These are phyloP conservation scores for Pseudopyricularia javanii DNA, from an alignment of 2,329 filamentous ascomycete genomes.

Conservation along the genomic window DNA sequence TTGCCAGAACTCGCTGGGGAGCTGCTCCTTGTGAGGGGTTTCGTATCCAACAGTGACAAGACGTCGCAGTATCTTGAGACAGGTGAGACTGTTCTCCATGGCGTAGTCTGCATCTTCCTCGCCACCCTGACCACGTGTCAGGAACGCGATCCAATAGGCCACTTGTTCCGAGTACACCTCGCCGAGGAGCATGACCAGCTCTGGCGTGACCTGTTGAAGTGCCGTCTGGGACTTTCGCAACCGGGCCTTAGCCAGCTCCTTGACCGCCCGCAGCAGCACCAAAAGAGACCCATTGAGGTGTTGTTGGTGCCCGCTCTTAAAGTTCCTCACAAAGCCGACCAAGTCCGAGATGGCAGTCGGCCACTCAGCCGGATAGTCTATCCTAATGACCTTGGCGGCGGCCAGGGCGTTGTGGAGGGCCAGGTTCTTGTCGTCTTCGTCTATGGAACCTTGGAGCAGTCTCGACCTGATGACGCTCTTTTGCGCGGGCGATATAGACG, in stretches of 20 bases:
- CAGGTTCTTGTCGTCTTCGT: slow-evolving; percentile 63
- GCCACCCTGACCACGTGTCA: slow-evolving; percentile 44
- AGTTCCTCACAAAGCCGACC: slow-evolving; percentile 50
- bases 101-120: slow-evolving; percentile 46
- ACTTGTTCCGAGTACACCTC: slow-evolving; percentile 69
- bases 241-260: slow-evolving; percentile 75
- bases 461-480: slow-evolving; percentile 65
- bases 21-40: slow-evolving; percentile 63
- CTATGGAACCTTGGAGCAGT: slow-evolving; percentile 63
- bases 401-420: slow-evolving; percentile 83
- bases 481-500: slow-evolving; percentile 61
- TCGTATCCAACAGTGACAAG: slow-evolving; percentile 75
- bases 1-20: slow-evolving; percentile 70
- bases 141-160: slow-evolving; percentile 51
- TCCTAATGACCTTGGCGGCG: slow-evolving; percentile 74
- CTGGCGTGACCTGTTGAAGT: slow-evolving; percentile 67
- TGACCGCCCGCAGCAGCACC: slow-evolving; percentile 74
- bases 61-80: slow-evolving; percentile 69
- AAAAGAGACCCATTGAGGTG: slow-evolving; percentile 62
- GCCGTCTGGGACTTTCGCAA: slow-evolving; percentile 63
- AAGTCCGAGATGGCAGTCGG: slow-evolving; percentile 48
- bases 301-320: slow-evolving; percentile 43
- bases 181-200: slow-evolving; percentile 69
- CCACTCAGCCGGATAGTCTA: slow-evolving; percentile 87
- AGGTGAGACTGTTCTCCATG: slow-evolving; percentile 65